Conservation (phyloP, 2,329 filamentous ascomycete genomes). For the Coniochaeta sp. region DNA sequence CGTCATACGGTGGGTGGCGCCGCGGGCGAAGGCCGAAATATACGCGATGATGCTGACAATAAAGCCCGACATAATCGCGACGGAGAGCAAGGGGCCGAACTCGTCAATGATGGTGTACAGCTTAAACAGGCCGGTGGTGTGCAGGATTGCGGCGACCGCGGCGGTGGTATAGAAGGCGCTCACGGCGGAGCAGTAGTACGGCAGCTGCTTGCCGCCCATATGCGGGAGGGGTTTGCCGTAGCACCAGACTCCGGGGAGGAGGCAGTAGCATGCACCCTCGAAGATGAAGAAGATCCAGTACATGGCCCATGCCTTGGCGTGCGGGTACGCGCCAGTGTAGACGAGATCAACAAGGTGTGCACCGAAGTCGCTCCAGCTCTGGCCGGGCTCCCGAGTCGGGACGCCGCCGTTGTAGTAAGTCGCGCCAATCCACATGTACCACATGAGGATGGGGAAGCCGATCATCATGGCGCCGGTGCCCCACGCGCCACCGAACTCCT, state of each 20-base stretch:
- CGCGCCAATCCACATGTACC: constrained; percentile 98
- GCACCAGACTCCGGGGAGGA: constrained; percentile 79
- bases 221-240: constrained; percentile 85
- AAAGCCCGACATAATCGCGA: constrained; percentile 88
- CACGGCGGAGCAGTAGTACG: constrained; percentile 91
- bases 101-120: constrained; percentile 91
- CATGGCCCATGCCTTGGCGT: constrained; percentile 75
- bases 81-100: constrained; percentile 87
- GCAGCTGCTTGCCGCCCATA: constrained; percentile 74
- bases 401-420: constrained; percentile 85
- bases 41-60: constrained; percentile 79
- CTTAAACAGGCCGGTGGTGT: constrained; percentile 78
- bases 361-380: constrained; percentile 66
- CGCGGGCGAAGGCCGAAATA: constrained; percentile 72
- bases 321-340: constrained; percentile 80
- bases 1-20: constrained; percentile 87
- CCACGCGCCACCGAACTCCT: constrained; percentile 83
- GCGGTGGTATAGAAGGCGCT: constrained; percentile 85
- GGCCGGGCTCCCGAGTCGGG: constrained; percentile 57
- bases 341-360: constrained; percentile 64
- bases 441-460: constrained; percentile 91
- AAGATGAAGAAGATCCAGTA: constrained; percentile 93
- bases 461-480: constrained; percentile 83
- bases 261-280: constrained; percentile 75
- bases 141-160: constrained; percentile 59